Conservation (phyloP, 1,284 basidiomycete species). For the Trichosporon sp. region DNA sequence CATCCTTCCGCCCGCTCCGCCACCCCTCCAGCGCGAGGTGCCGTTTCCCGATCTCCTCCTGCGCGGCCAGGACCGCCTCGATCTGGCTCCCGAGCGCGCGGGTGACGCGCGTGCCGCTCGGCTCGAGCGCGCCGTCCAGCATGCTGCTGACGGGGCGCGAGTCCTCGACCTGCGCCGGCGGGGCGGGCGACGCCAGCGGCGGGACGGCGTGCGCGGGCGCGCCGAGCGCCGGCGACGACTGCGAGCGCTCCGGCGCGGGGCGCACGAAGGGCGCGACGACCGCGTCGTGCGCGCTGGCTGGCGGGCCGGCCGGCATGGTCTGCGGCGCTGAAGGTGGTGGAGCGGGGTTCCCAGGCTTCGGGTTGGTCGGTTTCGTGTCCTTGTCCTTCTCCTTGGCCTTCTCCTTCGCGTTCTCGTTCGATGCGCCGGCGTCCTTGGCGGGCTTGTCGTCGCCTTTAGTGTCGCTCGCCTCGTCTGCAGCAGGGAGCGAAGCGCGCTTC, state of each 20-base stretch:
- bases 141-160: background rate
- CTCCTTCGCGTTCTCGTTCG: no score
- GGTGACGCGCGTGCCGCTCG: slow-evolving; percentile 13
- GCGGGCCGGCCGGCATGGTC: background rate
- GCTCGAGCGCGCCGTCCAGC: slow-evolving; percentile 17
- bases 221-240: background rate
- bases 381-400: no score
- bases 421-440: no score
- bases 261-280: slow-evolving; percentile 12
- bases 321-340: background rate
- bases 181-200: background rate
- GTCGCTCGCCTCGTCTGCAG: no score
- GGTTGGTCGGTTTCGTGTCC: no score
- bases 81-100: slow-evolving; percentile 17
- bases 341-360: no score
- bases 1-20: background rate
- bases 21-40: slow-evolving; percentile 20
- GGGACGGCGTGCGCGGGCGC: background rate
- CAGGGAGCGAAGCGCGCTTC: no score
- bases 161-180: background rate
- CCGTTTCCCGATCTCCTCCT: slow-evolving; percentile 19
- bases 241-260: background rate
- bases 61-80: slow-evolving; percentile 16
- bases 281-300: slow-evolving; percentile 12
- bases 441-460: no score